A percentile compares a stretch with the other conserved stretches of the same genome.
Conservation (phyloP, 108 stramenopile genomes). For the Cyclotella sp. region DNA sequence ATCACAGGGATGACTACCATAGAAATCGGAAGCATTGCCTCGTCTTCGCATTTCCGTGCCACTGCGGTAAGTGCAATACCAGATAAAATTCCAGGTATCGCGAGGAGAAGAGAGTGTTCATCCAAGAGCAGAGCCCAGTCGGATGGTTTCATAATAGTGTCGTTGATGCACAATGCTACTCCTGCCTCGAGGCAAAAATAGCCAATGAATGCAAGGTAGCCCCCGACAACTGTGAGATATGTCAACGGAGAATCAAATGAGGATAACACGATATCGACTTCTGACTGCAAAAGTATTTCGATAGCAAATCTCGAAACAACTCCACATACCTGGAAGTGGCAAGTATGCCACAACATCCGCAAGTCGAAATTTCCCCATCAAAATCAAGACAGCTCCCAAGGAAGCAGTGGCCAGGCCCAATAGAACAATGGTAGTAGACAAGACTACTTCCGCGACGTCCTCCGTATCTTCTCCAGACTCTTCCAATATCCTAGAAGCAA, state of each 20-base stretch:
- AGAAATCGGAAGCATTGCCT: slow-evolving; percentile 72
- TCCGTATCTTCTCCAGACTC: slow-evolving; percentile 42
- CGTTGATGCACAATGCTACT: slow-evolving; percentile 82
- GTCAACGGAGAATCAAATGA: neutral
- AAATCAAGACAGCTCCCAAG: slow-evolving; percentile 83
- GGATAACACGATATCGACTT: neutral
- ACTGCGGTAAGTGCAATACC: slow-evolving; percentile 78
- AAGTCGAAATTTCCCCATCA: slow-evolving; percentile 87
- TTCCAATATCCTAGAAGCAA: slow-evolving; percentile 72
- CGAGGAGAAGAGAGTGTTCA: slow-evolving; percentile 60
- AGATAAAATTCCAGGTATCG: slow-evolving; percentile 79
- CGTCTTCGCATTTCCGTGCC: slow-evolving; percentile 63
- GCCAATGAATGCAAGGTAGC: slow-evolving; percentile 96
- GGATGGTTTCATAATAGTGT: slow-evolving; percentile 64
- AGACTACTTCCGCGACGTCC: slow-evolving; percentile 61
- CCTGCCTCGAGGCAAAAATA: slow-evolving; percentile 96
- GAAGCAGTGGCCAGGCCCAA: slow-evolving; percentile 80
- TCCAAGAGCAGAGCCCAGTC: slow-evolving; percentile 77
- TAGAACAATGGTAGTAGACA: slow-evolving; percentile 75
- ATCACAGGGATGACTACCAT: slow-evolving; percentile 86
- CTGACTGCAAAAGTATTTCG: neutral
- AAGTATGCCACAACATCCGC: slow-evolving; percentile 94
- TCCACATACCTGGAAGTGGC: slow-evolving; percentile 87
- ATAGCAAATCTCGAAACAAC: slow-evolving; percentile 17
- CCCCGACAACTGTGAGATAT: slow-evolving; percentile 32